Base-by-base conservation (phyloP, 345 rosid species). In the Cardamine occulta region DNA sequence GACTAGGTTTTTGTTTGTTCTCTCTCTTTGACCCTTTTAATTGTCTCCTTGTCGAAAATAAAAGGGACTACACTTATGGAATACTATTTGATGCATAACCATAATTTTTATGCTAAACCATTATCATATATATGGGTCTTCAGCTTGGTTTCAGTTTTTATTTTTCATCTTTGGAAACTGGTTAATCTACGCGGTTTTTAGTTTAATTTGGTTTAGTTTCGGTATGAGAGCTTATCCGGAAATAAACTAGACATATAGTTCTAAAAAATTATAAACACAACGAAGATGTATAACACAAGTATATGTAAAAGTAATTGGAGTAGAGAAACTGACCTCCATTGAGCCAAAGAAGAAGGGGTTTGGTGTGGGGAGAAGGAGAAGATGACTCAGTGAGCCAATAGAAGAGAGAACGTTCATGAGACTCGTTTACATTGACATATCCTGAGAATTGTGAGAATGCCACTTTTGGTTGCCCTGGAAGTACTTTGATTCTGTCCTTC, bases 331-430 rank as follows among this genome's bases (percentile, higher is more conserved):
- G 69, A 91, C 98, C 98, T 88, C 97, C 97, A 79, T 91, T 94
- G 84, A 94, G 97, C 98, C 97, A 94, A 45, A 94, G 95, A 80
- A 91, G 79, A 32, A 94, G 97, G 54, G 98, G 97, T 71, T 91
- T 94, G 32, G 78, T 74, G 59, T 72, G 67, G 3, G 96, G 91
- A 67, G 70, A 28, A 17, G 83, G 6, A 7, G 86, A 51, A 53
- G 97, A 87, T 74, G 79, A 61, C 74, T 94, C 96, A 7, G 89
- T 94, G 8, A 94, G 47, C 96, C 96, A 94, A 79, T 94, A 94
- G 71, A 94, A 94, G 67, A 94, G 86, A 49, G 96, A 89, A 14
- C 98, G 83, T 35, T 95, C 98, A 26, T 88, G 84, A 24, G 74
- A 42, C 52, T 85, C 80, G 40, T 90, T 78, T 66, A 94, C 97